Conservation (phyloP, 495 filamentous ascomycete genomes). For the Aspergillus steynii region DNA sequence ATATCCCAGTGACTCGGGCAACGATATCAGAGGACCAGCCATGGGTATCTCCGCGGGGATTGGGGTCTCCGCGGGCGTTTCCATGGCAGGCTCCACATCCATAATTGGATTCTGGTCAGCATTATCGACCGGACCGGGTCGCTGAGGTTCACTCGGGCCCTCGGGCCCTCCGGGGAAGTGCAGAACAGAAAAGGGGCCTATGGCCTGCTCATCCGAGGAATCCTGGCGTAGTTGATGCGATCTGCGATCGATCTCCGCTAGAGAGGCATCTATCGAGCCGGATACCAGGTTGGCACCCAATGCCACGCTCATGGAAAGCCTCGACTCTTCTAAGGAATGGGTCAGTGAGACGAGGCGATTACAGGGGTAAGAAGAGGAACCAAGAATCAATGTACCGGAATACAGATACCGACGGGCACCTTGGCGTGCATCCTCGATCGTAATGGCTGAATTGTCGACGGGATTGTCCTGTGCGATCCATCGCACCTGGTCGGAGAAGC, state of each 20-base stretch:
- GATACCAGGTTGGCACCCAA: slow-evolving; percentile 26
- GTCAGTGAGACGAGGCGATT: neutral
- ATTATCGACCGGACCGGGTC: too few relatives aligned
- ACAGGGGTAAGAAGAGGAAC: slow-evolving; percentile 25
- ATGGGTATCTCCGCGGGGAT: too few relatives aligned
- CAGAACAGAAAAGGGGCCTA: slow-evolving; percentile 36
- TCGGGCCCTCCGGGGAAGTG: neutral
- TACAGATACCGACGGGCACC: slow-evolving; percentile 33
- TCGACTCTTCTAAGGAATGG: slow-evolving; percentile 23
- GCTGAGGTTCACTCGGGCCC: too few relatives aligned
- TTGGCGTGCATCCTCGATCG: slow-evolving; percentile 6
- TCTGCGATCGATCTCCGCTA: slow-evolving; percentile 31
- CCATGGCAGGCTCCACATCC: too few relatives aligned
- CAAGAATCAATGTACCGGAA: slow-evolving; percentile 26
- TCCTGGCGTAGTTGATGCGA: slow-evolving; percentile 23
- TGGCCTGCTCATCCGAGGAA: slow-evolving; percentile 22
- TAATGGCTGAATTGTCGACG: slow-evolving; percentile 1
- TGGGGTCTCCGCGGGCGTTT: too few relatives aligned
- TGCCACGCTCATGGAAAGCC: slow-evolving; percentile 34
- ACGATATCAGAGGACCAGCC: too few relatives aligned
- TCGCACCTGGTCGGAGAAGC: slow-evolving; percentile 31
- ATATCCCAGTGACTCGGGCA: too few relatives aligned
- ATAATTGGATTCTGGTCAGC: too few relatives aligned
- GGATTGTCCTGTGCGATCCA: slow-evolving; percentile 27
- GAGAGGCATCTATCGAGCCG: slow-evolving; percentile 34